These are phyloP conservation scores for Erythrophleum fordii DNA, from an alignment of 306 rosid species.

Conservation along the genomic window DNA sequence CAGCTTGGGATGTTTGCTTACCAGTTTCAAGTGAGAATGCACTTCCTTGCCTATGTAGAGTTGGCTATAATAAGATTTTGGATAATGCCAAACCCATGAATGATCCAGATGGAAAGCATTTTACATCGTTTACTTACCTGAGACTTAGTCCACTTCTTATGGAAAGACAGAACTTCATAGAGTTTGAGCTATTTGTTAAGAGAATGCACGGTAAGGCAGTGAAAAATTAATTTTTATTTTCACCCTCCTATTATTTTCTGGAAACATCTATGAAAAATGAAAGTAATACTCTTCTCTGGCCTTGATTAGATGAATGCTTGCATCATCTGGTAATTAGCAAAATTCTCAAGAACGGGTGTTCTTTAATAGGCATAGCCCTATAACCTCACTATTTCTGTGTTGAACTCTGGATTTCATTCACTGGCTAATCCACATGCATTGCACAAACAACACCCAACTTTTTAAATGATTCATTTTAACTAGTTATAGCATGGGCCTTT, in stretches of 20 bases:
- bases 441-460: not conserved
- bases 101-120: constrained; percentile 88
- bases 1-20: constrained; percentile 80
- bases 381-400: not conserved
- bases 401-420: constrained; percentile 1
- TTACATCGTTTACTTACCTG: constrained; percentile 78
- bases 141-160: constrained; percentile 81
- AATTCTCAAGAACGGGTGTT: constrained; percentile 15
- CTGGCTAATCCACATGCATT: not conserved
- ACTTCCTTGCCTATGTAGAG: constrained; percentile 71
- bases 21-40: constrained; percentile 76
- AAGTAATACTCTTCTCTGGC: constrained; percentile 8
- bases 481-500: not conserved
- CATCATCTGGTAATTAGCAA: constrained; percentile 6
- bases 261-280: not conserved
- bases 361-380: not conserved
- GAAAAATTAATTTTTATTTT: not conserved
- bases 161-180: constrained; percentile 78
- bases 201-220: constrained; percentile 87
- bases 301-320: constrained; percentile 9
- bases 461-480: not conserved
- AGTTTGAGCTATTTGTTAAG: constrained; percentile 88
- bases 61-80: constrained; percentile 79
- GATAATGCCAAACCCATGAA: constrained; percentile 78
- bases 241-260: not conserved